Evolutionary conservation across 1,284 basidiomycete genomes (phyloP), one percentile per base, ranked within the genome.

Genomic region (Ceratobasidium sp.): DNA sequence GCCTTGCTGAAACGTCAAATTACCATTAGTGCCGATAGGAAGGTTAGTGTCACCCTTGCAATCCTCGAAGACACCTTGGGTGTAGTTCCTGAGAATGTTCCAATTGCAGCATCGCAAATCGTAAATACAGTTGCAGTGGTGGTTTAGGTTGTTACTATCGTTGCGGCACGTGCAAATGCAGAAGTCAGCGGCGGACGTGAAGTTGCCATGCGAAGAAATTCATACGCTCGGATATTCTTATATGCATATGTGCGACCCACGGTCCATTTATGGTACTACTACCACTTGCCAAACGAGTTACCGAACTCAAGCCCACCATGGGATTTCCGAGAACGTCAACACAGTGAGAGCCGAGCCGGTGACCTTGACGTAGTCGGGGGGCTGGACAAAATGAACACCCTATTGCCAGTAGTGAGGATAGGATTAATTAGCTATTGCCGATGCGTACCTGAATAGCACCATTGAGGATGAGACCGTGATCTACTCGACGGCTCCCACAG

Each of bases 21-120:
- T 82, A 50, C 87, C 88, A 79, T 93, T 93, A 7, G 93, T 88
- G 51, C 92, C 92, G 88, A 90, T 90, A 9, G 86, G 90, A 8
- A 71, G 73, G 47, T 54, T 78, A 81, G 60, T 63, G 87, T 87
- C 83, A 56, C 85, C 87, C 54, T 82, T 60, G 81, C 91, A 93
- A 29, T 85, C 79, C 78, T 91, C 89, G 79, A 93, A 92, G 1
- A 84, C 82, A 56, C 88, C 89, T 15, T 84, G 60, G 48, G 81
- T 81, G 78, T 92, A 91, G 79, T 87, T 87, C 22, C 85, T 91
- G 5, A 90, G 91, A 85, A 91, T 91, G 80, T 91, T 91, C 87
- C 89, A 92, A 2, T 71, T 79, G 79, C 90, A 92, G 24, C 90
- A 73, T 64, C 71, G 64, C 47, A 71, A 48, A 54, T 76, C 75